phyloP scores from a whole-genome alignment of 2,329 filamentous ascomycete species.

The Phaeoacremonium minimum region DNA sequence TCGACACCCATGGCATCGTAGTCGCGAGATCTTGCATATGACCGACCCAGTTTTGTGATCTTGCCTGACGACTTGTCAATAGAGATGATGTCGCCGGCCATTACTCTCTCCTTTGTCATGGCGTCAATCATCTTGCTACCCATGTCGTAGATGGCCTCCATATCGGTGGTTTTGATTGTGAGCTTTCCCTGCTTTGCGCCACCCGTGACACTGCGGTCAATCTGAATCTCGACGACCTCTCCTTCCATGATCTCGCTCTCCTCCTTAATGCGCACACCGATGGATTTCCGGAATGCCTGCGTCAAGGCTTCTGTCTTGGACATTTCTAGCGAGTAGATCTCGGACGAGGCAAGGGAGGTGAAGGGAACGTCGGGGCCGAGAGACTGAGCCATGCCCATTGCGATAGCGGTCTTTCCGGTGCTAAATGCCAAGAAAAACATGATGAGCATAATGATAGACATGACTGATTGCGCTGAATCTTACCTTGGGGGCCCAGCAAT shows the following conservation, averaged over 20 bases:
- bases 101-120: slow-evolving; percentile 98
- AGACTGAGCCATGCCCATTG: slow-evolving; percentile 98
- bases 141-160: slow-evolving; percentile 99
- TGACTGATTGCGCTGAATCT: slow-evolving; percentile 8
- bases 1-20: slow-evolving; percentile 99
- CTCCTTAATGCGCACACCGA: slow-evolving; percentile 96
- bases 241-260: slow-evolving; percentile 99
- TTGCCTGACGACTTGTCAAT: slow-evolving; percentile 98
- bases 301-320: slow-evolving; percentile 98
- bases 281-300: slow-evolving; percentile 98
- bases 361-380: slow-evolving; percentile 93
- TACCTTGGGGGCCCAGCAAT: slow-evolving; percentile 90
- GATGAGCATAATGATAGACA: slow-evolving; percentile 10
- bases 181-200: slow-evolving; percentile 98
- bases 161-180: slow-evolving; percentile 98
- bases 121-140: slow-evolving; percentile 99
- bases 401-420: slow-evolving; percentile 97
- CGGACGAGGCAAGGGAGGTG: slow-evolving; percentile 89
- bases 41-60: slow-evolving; percentile 94
- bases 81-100: slow-evolving; percentile 96
- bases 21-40: slow-evolving; percentile 89
- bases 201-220: slow-evolving; percentile 92
- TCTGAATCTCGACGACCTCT: slow-evolving; percentile 98
- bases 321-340: slow-evolving; percentile 99
- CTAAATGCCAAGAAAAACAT: slow-evolving; percentile 37